phyloP scores from a whole-genome alignment of 225 moss, liverwort and hornwort genomes.

The Marchantia paleacea region DNA sequence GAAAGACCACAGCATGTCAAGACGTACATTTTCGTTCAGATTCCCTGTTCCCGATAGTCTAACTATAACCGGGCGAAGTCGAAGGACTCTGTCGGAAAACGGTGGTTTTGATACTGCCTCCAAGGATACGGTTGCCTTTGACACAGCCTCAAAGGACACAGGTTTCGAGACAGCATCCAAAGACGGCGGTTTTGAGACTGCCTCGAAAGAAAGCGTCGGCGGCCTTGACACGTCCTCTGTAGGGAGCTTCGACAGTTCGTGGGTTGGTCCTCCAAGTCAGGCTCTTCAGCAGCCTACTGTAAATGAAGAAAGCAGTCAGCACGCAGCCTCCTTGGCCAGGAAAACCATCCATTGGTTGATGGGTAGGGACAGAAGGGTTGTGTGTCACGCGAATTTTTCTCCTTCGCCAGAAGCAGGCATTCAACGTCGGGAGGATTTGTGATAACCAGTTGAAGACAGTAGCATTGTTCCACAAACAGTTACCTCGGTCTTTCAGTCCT shows the following conservation, averaged over 20 bases:
- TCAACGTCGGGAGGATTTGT: slow-evolving; percentile 13
- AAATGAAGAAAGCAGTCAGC: slow-evolving; percentile 29
- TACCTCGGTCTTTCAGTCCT: slow-evolving; percentile 2
- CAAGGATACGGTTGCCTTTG: slow-evolving; percentile 31
- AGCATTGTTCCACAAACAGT: neutral
- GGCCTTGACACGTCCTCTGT: slow-evolving; percentile 39
- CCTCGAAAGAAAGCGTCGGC: slow-evolving; percentile 42
- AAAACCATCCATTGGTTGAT: slow-evolving; percentile 53
- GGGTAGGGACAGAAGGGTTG: slow-evolving; percentile 49
- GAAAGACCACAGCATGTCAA: slow-evolving; percentile 39
- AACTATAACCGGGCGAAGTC: slow-evolving; percentile 31
- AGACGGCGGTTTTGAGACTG: slow-evolving; percentile 43
- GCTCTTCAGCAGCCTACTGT: slow-evolving; percentile 7
- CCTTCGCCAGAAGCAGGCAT: slow-evolving; percentile 26
- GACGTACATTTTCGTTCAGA: slow-evolving; percentile 45
- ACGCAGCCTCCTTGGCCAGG: slow-evolving; percentile 40
- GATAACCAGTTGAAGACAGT: neutral
- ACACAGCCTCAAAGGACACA: slow-evolving; percentile 37
- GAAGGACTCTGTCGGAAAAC: slow-evolving; percentile 39
- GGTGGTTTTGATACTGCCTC: slow-evolving; percentile 23
- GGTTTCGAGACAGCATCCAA: slow-evolving; percentile 38
- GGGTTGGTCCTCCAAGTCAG: slow-evolving; percentile 28
- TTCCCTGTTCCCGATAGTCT: slow-evolving; percentile 43
- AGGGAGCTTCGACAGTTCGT: slow-evolving; percentile 38
- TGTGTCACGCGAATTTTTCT: slow-evolving; percentile 42